Conservation (phyloP, 352 stramenopile species). For the Pelagophyceae sp. region DNA sequence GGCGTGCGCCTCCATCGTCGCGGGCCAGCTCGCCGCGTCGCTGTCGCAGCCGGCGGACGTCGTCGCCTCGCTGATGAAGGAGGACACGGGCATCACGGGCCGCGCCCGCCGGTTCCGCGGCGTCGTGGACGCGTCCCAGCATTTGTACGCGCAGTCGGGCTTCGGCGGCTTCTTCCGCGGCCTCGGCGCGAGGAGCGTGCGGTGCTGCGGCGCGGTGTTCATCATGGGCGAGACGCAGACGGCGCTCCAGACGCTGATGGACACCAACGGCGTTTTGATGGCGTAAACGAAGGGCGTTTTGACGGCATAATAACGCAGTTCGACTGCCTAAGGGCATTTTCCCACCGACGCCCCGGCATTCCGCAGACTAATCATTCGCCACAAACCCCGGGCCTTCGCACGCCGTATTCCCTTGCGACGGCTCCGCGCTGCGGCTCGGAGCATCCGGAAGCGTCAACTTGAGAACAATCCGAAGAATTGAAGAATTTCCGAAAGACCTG, state of each 20-base stretch:
- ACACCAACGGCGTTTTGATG: too few species aligned
- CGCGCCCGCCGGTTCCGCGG: neutral
- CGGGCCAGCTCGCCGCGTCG: constrained; percentile 18
- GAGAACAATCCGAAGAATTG: too few species aligned
- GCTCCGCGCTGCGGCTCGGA: too few species aligned
- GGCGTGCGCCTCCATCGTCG: constrained; percentile 19
- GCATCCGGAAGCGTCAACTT: too few species aligned
- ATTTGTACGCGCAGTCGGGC: constrained; percentile 11
- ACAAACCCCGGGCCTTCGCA: too few species aligned
- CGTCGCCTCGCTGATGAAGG: constrained; percentile 25
- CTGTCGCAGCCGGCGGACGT: constrained; percentile 24
- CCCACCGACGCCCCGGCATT: too few species aligned
- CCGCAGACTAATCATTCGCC: too few species aligned
- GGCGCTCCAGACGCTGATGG: constrained; percentile 10
- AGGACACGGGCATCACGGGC: constrained; percentile 22
- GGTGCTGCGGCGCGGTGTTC: constrained; percentile 25
- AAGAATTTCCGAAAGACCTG: too few species aligned
- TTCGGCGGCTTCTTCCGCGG: constrained; percentile 21
- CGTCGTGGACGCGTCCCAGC: constrained; percentile 2
- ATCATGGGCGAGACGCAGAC: constrained; percentile 27
- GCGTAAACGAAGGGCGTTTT: too few species aligned
- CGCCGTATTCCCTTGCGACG: too few species aligned
- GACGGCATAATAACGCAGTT: too few species aligned
- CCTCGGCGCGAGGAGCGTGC: neutral
- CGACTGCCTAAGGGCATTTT: too few species aligned